Base-by-base conservation (phyloP, 495 filamentous ascomycete genomes). In the Talaromyces ruber region DNA sequence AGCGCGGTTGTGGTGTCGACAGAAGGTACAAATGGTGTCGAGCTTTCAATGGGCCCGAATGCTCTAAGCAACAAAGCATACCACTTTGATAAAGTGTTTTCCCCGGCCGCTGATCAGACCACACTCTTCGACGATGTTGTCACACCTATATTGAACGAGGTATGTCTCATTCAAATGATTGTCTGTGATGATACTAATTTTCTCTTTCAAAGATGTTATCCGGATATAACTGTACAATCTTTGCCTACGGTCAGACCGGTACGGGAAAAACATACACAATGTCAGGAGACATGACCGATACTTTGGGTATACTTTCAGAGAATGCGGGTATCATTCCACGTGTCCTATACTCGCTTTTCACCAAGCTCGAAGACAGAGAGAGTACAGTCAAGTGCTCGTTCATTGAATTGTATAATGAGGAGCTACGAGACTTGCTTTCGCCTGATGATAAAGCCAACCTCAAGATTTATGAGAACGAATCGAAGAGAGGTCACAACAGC, bases 201-300 rank as follows among this genome's bases (percentile, higher is more conserved):
- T 24, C 4, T 25, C 14, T 16, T 29, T 59, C 45, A 12, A 66
- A 97, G 92, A 97, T 98, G 84, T 82, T 98, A 24, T 81, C 84
- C 26, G 94, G 94, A n/a, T 98, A 89, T 75, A 98, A 98, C 71
- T 98, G 94, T 72, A 98, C 94, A 7, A 96, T 98, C 61, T 98
- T 98, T 70, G 94, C 94, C 53, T 98, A 98, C 71, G 94, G 94
- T 8, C 94, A 98, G 68, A 98, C 94, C 0, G 94, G 94, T 28
- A 98, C 94, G 0, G 94, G 94, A 59, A 98, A 98, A 74, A 98
- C 94, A 30, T 98, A 98, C 72, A 98, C 94, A 3, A 98, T 98
- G 94, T 96, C 95, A 3, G 94, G 94, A 34, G 93, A 98, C 69
- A 97, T 98, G 88, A 88, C 81, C 9, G 88, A 94, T 64, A 90